These are phyloP conservation scores for Aspergillus kassunensis DNA, from an alignment of 495 filamentous ascomycete species.

Conservation along the genomic window DNA sequence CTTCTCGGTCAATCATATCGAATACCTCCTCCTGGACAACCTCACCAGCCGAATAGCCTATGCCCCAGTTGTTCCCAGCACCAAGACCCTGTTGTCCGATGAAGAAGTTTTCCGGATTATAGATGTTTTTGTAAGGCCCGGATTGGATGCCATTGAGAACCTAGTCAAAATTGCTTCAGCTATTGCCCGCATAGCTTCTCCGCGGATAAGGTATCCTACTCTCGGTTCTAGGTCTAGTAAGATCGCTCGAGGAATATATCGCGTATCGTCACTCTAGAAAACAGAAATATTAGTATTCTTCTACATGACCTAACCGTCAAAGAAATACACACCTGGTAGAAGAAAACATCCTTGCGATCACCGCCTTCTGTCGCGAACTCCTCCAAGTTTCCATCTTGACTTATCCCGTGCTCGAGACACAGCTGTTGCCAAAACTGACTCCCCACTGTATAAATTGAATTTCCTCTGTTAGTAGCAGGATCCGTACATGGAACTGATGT, in stretches of 20 bases:
- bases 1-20: constrained; percentile 99
- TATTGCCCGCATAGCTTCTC: constrained; percentile 1
- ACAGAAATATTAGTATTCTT: constrained; percentile 1
- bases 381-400: constrained; percentile 91
- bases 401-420: constrained; percentile 96
- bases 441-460: constrained; percentile 64
- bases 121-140: constrained; percentile 93
- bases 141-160: constrained; percentile 90
- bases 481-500: too few species aligned
- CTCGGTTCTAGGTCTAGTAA: constrained; percentile 91
- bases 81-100: constrained; percentile 86
- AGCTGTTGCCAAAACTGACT: constrained; percentile 97
- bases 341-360: constrained; percentile 98
- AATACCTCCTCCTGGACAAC: constrained; percentile 92
- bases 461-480: too few species aligned
- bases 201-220: constrained; percentile 43
- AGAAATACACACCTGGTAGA: constrained; percentile 68
- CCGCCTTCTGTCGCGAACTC: constrained; percentile 95
- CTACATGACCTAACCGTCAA: background rate
- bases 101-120: constrained; percentile 99
- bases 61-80: constrained; percentile 96
- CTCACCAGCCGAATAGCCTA: constrained; percentile 91
- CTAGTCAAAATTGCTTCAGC: constrained; percentile 34
- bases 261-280: constrained; percentile 79
- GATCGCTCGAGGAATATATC: constrained; percentile 96